phyloP scores from a whole-genome alignment of 306 rosid genomes.

The Inga laurina region DNA sequence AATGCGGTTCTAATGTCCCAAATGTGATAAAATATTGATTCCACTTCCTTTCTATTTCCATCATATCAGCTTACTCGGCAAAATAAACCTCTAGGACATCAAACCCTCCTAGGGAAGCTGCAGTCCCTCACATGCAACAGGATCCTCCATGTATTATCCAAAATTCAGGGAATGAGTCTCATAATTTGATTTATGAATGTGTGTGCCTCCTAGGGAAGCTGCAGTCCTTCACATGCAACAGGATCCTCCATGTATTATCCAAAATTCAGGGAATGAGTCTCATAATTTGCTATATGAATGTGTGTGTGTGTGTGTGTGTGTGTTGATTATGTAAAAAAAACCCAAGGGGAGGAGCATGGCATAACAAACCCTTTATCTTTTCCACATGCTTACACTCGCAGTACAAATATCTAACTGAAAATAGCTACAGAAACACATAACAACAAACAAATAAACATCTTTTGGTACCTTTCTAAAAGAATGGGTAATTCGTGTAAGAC shows the following conservation, averaged over 20 bases:
- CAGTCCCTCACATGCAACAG: too few species aligned
- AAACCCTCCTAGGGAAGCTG: too few species aligned
- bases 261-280: not conserved
- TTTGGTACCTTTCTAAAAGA: conserved; percentile 43
- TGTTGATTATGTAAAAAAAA: not conserved
- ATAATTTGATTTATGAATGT: too few species aligned
- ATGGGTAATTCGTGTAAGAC: conserved; percentile 45
- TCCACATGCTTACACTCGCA: not conserved
- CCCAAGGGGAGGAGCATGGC: not conserved
- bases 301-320: too few species aligned
- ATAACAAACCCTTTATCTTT: not conserved
- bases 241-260: not conserved
- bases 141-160: not conserved
- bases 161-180: not conserved
- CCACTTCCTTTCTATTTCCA: not conserved
- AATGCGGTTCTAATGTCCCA: too few species aligned
- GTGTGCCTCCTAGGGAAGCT: too few species aligned
- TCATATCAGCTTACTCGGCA: not conserved
- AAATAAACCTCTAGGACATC: not conserved
- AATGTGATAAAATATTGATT: too few species aligned
- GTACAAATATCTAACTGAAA: not conserved
- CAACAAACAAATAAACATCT: conserved; percentile 46
- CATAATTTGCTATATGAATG: not conserved
- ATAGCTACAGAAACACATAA: conserved; percentile 29
- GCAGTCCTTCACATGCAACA: too few species aligned